These are phyloP conservation scores for Sechiopsis laciniata DNA, from an alignment of 306 rosid genomes.

Conservation along the genomic window DNA sequence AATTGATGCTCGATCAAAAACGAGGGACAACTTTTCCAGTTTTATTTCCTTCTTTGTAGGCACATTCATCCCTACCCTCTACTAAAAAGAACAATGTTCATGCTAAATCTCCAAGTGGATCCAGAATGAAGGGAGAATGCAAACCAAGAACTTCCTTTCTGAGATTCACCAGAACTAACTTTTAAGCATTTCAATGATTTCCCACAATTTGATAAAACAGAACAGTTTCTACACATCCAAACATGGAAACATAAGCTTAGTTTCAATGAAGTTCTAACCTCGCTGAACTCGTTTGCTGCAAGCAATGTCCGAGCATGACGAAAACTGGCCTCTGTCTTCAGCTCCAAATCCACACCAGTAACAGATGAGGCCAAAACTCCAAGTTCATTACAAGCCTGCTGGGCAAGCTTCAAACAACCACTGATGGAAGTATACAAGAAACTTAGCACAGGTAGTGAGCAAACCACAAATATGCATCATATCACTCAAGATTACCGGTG, in stretches of 20 bases:
- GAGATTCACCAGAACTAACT: neutral
- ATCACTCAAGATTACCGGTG: conserved; percentile 44
- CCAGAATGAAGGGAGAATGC: neutral
- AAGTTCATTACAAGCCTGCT: conserved; percentile 83
- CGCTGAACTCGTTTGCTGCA: conserved; percentile 84
- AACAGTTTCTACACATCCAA: conserved; percentile 7
- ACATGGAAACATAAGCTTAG: neutral
- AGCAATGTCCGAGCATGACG: conserved; percentile 86
- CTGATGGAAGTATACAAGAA: conserved; percentile 37
- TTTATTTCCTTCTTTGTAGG: neutral
- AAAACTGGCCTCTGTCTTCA: conserved; percentile 93
- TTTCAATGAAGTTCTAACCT: conserved; percentile 44
- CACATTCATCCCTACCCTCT: neutral
- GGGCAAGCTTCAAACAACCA: conserved; percentile 83
- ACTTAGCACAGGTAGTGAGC: neutral
- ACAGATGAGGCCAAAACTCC: conserved; percentile 87
- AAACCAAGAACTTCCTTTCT: neutral
- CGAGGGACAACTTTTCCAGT: neutral
- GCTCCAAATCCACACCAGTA: conserved; percentile 84
- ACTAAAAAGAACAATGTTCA: neutral
- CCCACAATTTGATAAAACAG: neutral
- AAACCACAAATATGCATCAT: neutral
- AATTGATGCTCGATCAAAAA: neutral
- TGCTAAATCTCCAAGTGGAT: neutral
- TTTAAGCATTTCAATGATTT: neutral